Evolutionary conservation across 2,329 filamentous ascomycete species (phyloP), one percentile per base, ranked within the genome.

Genomic region (Pyrenophora graminea): DNA sequence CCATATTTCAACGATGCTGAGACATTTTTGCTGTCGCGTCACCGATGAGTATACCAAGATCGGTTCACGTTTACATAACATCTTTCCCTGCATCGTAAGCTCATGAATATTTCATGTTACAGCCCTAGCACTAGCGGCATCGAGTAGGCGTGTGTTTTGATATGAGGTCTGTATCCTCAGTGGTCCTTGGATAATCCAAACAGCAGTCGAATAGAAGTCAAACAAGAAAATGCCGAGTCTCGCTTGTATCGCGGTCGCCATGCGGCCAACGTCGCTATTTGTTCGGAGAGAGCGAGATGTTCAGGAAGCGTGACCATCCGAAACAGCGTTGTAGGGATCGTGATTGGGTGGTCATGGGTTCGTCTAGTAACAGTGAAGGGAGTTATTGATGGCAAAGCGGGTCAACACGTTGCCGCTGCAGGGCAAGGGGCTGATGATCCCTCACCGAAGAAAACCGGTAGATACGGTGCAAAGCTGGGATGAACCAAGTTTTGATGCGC

Each of bases 331-430:
- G 17, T 30, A 31, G 18, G 31, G 9, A 17, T 45, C 25, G 53
- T 55, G 44, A 67, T 65, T 67, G 63, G 63, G 19, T 1, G 25
- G 21, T 33, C 18, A 12, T 18, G 31, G 25, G 43, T 38, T 54
- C 41, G 52, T 53, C 57, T 48, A 17, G 25, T 18, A 21, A 33
- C 25, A 40, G 41, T 41, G 33, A 44, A 45, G 37, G 42, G 27
- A 45, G 65, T 66, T 66, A 63, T 62, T 61, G 65, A 54, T 55
- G 53, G 59, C 62, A 53, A 63, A 56, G 58, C 67, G 68, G 67
- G 62, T 51, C 59, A 66, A 51, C 53, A 56, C 41, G 48, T 48
- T 63, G 55, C 67, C 64, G 67, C 66, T 68, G 67, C 67, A 71
- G 64, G 15, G 15, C 15, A 15, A 15, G 15, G 67, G 44, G 60